Base-by-base conservation (phyloP, 495 filamentous ascomycete species). In the Symbiotaphrina buchneri region DNA sequence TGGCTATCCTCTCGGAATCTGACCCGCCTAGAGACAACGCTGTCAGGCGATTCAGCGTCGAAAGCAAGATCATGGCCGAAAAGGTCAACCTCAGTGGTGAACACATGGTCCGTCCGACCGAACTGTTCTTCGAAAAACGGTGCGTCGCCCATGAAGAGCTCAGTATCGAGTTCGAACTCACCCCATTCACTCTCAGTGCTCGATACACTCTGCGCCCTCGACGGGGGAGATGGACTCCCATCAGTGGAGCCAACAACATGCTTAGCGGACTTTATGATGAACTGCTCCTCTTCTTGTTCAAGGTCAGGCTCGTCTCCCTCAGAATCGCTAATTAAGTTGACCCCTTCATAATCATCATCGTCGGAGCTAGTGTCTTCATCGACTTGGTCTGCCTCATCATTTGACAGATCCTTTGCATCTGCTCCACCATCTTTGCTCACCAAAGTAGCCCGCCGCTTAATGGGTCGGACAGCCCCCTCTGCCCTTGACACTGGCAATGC, bases 291-390 rank as follows among this genome's bases (percentile, higher is more conserved):
- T 40, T 65, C 54, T 51, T 68, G 63, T 41, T 71, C 61, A 17
- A 81, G 60, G 54, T 71, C 66, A 43, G 69, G 61, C 40, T 81
- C 74, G 47, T 80, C 74, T 30, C 77, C 73, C 37, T 79, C 74
- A 6, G 63, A 73, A 28, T 83, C 78, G 33, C 65, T 74, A 36
- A 90, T 74, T 22, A 77, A 65, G 39, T 83, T 72, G 21, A 85
- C 70, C 11, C 59, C 77, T 10, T 69, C 71, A 44, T 77, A 75
- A 27, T 61, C 63, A 33, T 74, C 71, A 34, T 82, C 71, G 36
- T 75, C 66, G 4, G 68, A 65, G 20, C 28, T 53, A 53, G 14
- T 47, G 41, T 38, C 52, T 52, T 43, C 43, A 30, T 40, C 33
- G 37, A 43, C 45, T 51, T 58, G 48, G 39, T 50, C 34, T 51